Evolutionary conservation across 441 rosid species (phyloP).

Genomic region (Brassica hybrid): DNA sequence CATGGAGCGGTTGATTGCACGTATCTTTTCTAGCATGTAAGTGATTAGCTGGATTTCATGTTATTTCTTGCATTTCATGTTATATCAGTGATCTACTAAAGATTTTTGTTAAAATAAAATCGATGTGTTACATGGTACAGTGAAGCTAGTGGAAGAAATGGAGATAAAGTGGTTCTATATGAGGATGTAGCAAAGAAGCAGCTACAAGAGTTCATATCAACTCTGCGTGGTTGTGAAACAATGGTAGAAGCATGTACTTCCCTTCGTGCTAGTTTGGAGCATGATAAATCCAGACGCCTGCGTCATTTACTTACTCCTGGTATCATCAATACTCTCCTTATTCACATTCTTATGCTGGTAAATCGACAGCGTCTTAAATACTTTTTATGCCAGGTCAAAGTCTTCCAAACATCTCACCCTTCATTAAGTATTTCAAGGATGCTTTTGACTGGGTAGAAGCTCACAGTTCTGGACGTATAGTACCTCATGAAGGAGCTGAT

Average conservation of each 20-base stretch:
- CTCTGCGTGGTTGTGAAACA: constrained; percentile 87
- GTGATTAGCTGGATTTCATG: constrained; percentile 34
- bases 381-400: constrained; percentile 66
- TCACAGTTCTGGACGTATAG: constrained; percentile 79
- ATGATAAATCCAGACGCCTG: constrained; percentile 67
- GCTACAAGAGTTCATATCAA: constrained; percentile 88
- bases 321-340: constrained; percentile 44
- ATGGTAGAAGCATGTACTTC: constrained; percentile 83
- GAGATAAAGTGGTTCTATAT: constrained; percentile 81
- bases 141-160: constrained; percentile 95
- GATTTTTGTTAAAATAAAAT: background rate
- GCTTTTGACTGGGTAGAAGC: constrained; percentile 99
- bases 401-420: constrained; percentile 64
- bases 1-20: constrained; percentile 94
- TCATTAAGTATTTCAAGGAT: constrained; percentile 80
- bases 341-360: constrained; percentile 19
- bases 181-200: constrained; percentile 94
- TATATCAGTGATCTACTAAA: constrained; percentile 15
- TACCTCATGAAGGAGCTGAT: constrained; percentile 92
- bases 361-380: constrained; percentile 27
- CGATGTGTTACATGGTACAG: constrained; percentile 47
- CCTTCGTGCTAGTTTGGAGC: constrained; percentile 69
- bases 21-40: constrained; percentile 86
- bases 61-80: constrained; percentile 21
- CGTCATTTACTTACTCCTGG: constrained; percentile 80